Conservation (phyloP, 2,329 filamentous ascomycete species). For the Botrytis elliptica region DNA sequence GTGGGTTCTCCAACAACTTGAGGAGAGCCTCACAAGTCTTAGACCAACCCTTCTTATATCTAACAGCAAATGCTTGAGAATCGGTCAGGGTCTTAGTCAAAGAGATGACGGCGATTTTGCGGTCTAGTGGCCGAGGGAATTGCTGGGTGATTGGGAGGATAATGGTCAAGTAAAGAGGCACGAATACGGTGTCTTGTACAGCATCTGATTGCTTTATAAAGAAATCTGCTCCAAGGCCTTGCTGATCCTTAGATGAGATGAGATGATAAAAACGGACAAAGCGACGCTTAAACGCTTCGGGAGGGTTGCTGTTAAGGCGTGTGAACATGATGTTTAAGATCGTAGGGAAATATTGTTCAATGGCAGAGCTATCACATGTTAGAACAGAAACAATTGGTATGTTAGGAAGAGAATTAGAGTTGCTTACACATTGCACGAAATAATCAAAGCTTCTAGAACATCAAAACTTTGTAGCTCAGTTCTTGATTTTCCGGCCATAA, state of each 20-base stretch:
- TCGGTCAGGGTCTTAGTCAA: slow-evolving; percentile 90
- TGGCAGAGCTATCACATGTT: slow-evolving; percentile 49
- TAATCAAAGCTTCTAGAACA: slow-evolving; percentile 77
- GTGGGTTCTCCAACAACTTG: slow-evolving; percentile 85
- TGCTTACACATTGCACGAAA: slow-evolving; percentile 67
- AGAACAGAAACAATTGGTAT: slow-evolving; percentile 23
- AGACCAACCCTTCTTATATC: slow-evolving; percentile 86
- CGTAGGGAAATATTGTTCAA: slow-evolving; percentile 56
- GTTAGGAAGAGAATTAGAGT: slow-evolving; percentile 15
- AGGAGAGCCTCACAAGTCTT: slow-evolving; percentile 88
- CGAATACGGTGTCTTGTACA: slow-evolving; percentile 78
- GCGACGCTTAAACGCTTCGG: slow-evolving; percentile 80
- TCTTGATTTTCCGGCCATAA: slow-evolving; percentile 58
- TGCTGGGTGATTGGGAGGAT: slow-evolving; percentile 89
- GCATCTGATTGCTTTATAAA: slow-evolving; percentile 83
- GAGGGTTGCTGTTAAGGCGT: slow-evolving; percentile 57
- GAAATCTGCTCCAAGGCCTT: slow-evolving; percentile 87
- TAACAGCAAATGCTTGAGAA: slow-evolving; percentile 76
- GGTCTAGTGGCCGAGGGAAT: slow-evolving; percentile 80
- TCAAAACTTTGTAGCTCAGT: slow-evolving; percentile 89
- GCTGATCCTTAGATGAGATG: slow-evolving; percentile 67
- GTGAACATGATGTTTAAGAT: slow-evolving; percentile 82
- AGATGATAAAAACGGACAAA: slow-evolving; percentile 96
- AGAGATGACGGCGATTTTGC: slow-evolving; percentile 90
- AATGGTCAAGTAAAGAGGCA: slow-evolving; percentile 79